These are phyloP conservation scores for Meira miltonrushii DNA, from an alignment of 1,284 basidiomycete genomes.

Conservation along the genomic window DNA sequence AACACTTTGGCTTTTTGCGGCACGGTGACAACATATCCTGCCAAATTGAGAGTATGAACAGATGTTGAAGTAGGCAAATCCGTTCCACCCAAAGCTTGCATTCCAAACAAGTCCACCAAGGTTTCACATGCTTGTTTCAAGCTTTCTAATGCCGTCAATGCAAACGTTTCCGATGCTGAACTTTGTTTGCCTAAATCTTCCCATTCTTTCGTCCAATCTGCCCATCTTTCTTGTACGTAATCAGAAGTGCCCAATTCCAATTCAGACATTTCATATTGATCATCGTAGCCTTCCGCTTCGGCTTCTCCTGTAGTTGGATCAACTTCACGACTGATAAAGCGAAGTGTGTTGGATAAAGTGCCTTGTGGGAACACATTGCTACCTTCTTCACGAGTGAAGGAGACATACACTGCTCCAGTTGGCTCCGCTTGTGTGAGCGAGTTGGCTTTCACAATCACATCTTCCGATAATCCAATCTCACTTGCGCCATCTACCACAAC, in stretches of 20 bases:
- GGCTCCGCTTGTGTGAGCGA: conserved; percentile 61
- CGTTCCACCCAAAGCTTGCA: conserved; percentile 77
- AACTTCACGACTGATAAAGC: conserved; percentile 94
- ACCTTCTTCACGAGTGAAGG: conserved; percentile 71
- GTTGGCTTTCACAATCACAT: conserved; percentile 85
- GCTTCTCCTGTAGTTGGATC: conserved; percentile 95
- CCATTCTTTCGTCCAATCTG: conserved; percentile 89
- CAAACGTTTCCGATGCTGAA: conserved; percentile 81
- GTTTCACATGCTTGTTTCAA: conserved; percentile 91
- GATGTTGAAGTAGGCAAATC: conserved; percentile 62
- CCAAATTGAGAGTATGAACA: conserved; percentile 89
- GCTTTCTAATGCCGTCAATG: conserved; percentile 83
- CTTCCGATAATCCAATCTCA: conserved; percentile 70
- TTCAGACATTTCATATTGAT: conserved; percentile 96
- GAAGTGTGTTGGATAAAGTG: conserved; percentile 88
- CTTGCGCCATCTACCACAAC: conserved; percentile 84
- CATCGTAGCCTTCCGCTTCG: conserved; percentile 95
- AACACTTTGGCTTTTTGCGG: conserved; percentile 83
- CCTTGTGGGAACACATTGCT: conserved; percentile 73
- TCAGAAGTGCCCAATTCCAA: conserved; percentile 84
- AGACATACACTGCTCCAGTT: conserved; percentile 82
- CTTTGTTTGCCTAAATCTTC: conserved; percentile 73
- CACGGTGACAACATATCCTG: conserved; percentile 75
- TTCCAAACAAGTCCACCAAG: conserved; percentile 86
- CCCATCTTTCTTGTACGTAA: conserved; percentile 88